Evolutionary conservation across 441 rosid species (phyloP).

Genomic region (Adansonia grandidieri): DNA sequence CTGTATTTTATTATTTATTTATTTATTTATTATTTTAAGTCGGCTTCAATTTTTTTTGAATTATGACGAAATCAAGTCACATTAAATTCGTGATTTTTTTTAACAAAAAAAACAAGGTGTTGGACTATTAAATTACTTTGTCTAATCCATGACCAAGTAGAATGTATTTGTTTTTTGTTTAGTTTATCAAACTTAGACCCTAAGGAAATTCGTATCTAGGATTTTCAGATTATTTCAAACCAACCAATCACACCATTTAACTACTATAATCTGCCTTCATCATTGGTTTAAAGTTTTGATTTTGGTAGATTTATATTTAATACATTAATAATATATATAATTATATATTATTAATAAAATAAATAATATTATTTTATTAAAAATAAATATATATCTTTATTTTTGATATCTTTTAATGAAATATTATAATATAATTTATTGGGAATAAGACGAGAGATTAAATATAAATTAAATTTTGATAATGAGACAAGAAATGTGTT

Average conservation of each 20-base stretch:
- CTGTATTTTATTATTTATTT: too few relatives aligned
- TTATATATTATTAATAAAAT: too few relatives aligned
- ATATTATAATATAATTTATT: too few relatives aligned
- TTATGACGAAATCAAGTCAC: not conserved
- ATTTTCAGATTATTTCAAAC: not conserved
- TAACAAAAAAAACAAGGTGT: not conserved
- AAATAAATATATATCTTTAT: too few relatives aligned
- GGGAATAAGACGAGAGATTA: too few relatives aligned
- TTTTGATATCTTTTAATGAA: too few relatives aligned
- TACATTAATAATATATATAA: too few relatives aligned
- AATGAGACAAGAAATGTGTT: conserved; percentile 14
- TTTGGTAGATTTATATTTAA: too few relatives aligned
- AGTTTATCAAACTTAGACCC: conserved; percentile 38
- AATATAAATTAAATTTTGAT: not conserved
- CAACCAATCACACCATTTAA: conserved; percentile 11
- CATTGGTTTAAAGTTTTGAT: not conserved
- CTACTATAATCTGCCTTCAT: not conserved
- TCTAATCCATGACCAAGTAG: conserved; percentile 6
- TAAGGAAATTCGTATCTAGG: conserved; percentile 5
- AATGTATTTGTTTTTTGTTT: conserved; percentile 23
- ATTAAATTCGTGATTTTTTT: not conserved
- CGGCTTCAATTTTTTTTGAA: not conserved
- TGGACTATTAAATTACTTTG: not conserved
- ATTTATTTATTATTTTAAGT: not conserved
- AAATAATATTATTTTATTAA: too few relatives aligned